These are phyloP conservation scores for Phytophthora citrophthora DNA, from an alignment of 352 stramenopile genomes.

Conservation along the genomic window DNA sequence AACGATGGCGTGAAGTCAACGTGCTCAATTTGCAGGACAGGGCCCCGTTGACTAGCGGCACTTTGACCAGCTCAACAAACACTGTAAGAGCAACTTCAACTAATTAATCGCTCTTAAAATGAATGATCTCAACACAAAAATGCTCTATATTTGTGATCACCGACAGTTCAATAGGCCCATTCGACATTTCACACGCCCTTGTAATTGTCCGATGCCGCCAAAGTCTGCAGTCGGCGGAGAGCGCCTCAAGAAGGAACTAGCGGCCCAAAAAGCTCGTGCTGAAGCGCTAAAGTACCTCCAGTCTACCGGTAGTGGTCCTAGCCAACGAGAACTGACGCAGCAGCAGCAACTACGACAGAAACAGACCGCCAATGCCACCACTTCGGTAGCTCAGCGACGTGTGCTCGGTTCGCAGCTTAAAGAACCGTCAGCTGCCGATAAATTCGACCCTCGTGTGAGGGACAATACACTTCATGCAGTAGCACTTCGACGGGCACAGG, in stretches of 20 bases:
- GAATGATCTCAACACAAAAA: background rate
- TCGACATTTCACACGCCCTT: too few species aligned
- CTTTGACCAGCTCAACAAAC: background rate
- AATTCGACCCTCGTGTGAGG: constrained; percentile 51
- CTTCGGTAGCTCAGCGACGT: constrained; percentile 45
- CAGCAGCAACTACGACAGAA: constrained; percentile 65
- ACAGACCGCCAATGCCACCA: constrained; percentile 54
- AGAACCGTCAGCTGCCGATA: constrained; percentile 21
- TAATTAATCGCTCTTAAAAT: too few species aligned
- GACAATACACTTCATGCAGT: constrained; percentile 85
- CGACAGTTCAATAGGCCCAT: too few species aligned
- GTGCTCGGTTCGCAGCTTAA: constrained; percentile 31
- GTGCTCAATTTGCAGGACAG: constrained; percentile 11
- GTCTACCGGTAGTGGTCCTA: constrained; percentile 67
- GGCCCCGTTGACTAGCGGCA: constrained; percentile 4
- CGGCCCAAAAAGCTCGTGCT: constrained; percentile 66
- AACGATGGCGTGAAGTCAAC: constrained; percentile 1
- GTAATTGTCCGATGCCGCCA: constrained; percentile 20
- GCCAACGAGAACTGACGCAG: constrained; percentile 63
- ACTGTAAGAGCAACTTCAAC: too few species aligned
- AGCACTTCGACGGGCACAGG: constrained; percentile 47
- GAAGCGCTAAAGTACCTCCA: constrained; percentile 70
- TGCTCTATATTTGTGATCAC: too few species aligned
- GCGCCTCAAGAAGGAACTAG: constrained; percentile 64
- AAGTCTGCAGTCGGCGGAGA: constrained; percentile 36